phyloP scores from a whole-genome alignment of 805 yeast genomes.

The Nakazawaea laoshanensis region DNA sequence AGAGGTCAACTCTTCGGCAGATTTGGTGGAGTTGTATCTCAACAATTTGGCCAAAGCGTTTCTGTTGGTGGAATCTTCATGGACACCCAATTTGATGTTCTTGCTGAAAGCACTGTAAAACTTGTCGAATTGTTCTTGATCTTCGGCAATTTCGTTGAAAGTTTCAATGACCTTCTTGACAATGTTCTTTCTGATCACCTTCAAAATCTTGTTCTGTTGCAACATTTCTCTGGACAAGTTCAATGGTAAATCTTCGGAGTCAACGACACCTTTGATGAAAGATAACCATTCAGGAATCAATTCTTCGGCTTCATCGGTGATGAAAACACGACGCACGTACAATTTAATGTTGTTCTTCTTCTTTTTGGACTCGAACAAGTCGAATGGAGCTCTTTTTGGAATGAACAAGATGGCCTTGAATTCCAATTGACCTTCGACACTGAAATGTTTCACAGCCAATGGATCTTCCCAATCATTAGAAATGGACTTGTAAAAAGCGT shows the following conservation, averaged over 20 bases:
- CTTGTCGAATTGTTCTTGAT: slow-evolving; percentile 95
- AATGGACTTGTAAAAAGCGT: slow-evolving; percentile 98
- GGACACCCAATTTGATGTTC: slow-evolving; percentile 98
- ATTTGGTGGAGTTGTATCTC: slow-evolving; percentile 95
- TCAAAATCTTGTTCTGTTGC: slow-evolving; percentile 99
- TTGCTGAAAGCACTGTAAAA: slow-evolving; percentile 97
- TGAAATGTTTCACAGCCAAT: slow-evolving; percentile 98
- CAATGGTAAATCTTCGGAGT: slow-evolving; percentile 98
- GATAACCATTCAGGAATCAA: slow-evolving; percentile 98
- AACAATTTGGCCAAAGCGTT: slow-evolving; percentile 88
- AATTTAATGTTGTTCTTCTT: slow-evolving; percentile 98
- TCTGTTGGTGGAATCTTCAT: slow-evolving; percentile 99
- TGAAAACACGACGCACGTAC: slow-evolving; percentile 98
- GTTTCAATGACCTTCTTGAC: slow-evolving; percentile 98
- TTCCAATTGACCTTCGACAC: slow-evolving; percentile 99
- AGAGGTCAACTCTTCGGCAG: slow-evolving; percentile 89
- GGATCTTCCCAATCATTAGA: slow-evolving; percentile 99
- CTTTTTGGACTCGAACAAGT: slow-evolving; percentile 96
- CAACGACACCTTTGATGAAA: slow-evolving; percentile 98
- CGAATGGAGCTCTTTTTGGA: slow-evolving; percentile 99
- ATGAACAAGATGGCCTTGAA: slow-evolving; percentile 95
- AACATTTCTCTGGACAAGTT: slow-evolving; percentile 99
- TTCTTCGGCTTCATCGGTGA: slow-evolving; percentile 99
- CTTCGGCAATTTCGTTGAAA: slow-evolving; percentile 99
- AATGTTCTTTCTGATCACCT: slow-evolving; percentile 98